These are phyloP conservation scores for Paecilomyces sp. DNA, from an alignment of 2,329 filamentous ascomycete genomes.

Conservation along the genomic window DNA sequence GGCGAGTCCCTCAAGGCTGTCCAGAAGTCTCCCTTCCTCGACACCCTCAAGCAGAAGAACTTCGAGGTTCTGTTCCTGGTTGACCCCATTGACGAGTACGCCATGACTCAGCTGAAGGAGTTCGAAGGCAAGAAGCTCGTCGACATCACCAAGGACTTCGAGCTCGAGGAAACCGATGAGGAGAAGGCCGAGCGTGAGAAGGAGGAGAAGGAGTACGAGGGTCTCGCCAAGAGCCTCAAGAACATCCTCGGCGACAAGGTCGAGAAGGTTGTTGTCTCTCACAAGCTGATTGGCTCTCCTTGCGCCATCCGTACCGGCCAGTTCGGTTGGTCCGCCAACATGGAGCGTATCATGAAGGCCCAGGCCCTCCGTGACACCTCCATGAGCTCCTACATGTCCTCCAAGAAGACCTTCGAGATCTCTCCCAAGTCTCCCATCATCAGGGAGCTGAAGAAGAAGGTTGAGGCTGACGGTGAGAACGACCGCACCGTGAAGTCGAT, in stretches of 20 bases:
- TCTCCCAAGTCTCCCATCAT: constrained; percentile 97
- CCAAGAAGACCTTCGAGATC: constrained; percentile 99
- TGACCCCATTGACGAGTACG: constrained; percentile 98
- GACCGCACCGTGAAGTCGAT: constrained; percentile 99
- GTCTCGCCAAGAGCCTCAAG: constrained; percentile 93
- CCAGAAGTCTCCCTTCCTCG: constrained; percentile 96
- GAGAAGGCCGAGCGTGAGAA: constrained; percentile 95
- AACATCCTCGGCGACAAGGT: constrained; percentile 99
- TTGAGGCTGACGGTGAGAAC: constrained; percentile 93
- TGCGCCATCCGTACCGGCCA: constrained; percentile 99
- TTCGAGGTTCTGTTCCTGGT: constrained; percentile 99
- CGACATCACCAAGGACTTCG: constrained; percentile 99
- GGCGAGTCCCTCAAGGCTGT: constrained; percentile 99
- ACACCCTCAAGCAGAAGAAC: constrained; percentile 96
- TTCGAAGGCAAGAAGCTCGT: constrained; percentile 99
- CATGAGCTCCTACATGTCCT: constrained; percentile 99
- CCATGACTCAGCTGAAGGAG: constrained; percentile 99
- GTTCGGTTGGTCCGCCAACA: constrained; percentile 99
- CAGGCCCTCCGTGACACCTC: constrained; percentile 99
- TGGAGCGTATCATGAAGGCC: constrained; percentile 99
- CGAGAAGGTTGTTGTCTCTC: constrained; percentile 98
- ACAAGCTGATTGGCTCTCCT: constrained; percentile 91
- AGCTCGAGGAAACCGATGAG: constrained; percentile 99
- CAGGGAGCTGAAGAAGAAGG: constrained; percentile 99
- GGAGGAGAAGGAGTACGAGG: constrained; percentile 98